These are phyloP conservation scores for Piedraia hortae DNA, from an alignment of 2,329 filamentous ascomycete species.

Conservation along the genomic window DNA sequence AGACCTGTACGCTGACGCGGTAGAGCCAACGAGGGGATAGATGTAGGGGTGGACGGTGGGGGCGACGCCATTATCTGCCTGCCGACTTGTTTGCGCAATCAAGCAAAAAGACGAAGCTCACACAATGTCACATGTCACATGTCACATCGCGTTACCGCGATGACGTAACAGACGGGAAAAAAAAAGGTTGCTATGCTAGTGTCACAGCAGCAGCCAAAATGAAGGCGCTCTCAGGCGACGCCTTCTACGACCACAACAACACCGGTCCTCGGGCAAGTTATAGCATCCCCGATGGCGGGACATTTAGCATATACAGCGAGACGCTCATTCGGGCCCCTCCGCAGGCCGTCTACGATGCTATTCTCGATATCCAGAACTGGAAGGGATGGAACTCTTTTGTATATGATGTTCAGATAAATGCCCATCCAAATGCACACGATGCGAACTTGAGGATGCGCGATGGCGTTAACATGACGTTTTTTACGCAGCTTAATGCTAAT, in stretches of 20 bases:
- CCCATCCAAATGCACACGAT: conserved; percentile 12
- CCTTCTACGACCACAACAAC: conserved; percentile 8
- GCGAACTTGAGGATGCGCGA: conserved; percentile 9
- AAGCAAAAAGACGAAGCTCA: too few species aligned
- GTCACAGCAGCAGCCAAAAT: too few species aligned
- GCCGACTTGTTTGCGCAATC: too few species aligned
- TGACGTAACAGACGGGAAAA: too few species aligned
- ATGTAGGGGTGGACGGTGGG: conserved; percentile 1
- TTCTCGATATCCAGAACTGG: conserved; percentile 20
- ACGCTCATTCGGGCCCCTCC: conserved; percentile 16
- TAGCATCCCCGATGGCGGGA: conserved; percentile 9
- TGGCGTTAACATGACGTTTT: conserved; percentile 19
- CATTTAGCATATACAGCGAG: conserved; percentile 11
- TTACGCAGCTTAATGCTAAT: conserved; percentile 15
- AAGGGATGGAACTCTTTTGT: conserved; percentile 22
- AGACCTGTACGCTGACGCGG: conserved; percentile 34
- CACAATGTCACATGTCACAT: too few species aligned
- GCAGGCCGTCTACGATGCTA: conserved; percentile 16
- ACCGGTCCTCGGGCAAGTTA: conserved; percentile 8
- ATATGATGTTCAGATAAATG: conserved; percentile 18
- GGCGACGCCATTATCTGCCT: conserved; percentile 3
- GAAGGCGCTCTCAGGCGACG: conserved; percentile 4
- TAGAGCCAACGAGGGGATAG: conserved; percentile 5
- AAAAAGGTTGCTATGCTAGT: too few species aligned
- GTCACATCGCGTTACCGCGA: too few species aligned